phyloP scores from a whole-genome alignment of 495 filamentous ascomycete species.

The Talaromyces wortmannii region DNA sequence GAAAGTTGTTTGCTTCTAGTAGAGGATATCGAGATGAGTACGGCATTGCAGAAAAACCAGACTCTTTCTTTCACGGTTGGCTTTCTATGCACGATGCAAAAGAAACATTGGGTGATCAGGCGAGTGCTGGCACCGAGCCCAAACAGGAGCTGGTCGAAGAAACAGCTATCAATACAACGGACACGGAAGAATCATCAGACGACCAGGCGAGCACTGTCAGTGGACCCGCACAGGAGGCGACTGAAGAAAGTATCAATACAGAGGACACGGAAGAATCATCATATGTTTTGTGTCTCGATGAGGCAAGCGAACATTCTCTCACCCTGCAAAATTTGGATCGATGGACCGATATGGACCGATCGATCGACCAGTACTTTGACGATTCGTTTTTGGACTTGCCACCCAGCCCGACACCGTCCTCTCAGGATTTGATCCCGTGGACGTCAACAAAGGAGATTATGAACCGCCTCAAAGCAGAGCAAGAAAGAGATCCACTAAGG shows the following conservation, averaged over 20 bases:
- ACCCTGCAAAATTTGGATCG: background rate
- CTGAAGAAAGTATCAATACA: too few relatives aligned
- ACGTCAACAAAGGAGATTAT: background rate
- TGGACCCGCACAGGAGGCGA: too few relatives aligned
- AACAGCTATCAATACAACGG: too few relatives aligned
- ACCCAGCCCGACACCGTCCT: slow-evolving; percentile 3
- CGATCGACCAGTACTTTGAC: background rate
- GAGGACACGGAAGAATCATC: too few relatives aligned
- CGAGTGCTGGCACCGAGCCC: too few relatives aligned
- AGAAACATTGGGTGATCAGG: background rate
- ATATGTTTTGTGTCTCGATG: too few relatives aligned
- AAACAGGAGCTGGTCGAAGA: too few relatives aligned
- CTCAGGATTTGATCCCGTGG: slow-evolving; percentile 1
- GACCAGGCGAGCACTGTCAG: too few relatives aligned
- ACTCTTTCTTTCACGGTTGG: background rate
- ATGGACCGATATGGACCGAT: background rate
- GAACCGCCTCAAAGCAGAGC: background rate
- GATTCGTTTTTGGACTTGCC: background rate
- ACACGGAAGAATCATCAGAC: too few relatives aligned
- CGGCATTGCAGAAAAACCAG: background rate
- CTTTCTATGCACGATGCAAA: background rate
- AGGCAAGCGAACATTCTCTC: too few relatives aligned
- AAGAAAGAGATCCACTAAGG: background rate
- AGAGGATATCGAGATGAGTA: background rate
- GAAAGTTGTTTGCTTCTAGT: background rate